Evolutionary conservation across 371 early-diverging fungal genomes (phyloP), one percentile per base, ranked within the genome.

Genomic region (Mucor velutinosus): DNA sequence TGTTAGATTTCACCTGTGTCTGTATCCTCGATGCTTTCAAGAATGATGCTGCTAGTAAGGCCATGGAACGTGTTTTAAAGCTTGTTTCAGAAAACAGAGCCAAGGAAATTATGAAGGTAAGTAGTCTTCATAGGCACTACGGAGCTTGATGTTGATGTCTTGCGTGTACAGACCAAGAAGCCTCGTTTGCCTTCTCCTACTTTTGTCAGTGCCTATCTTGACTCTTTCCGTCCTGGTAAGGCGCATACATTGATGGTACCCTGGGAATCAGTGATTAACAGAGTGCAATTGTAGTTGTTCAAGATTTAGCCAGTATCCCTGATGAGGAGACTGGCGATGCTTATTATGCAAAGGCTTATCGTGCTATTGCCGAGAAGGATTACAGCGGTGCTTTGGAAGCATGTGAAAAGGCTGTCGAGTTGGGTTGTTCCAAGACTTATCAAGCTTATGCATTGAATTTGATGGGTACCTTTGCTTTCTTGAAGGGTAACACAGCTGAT

Each of bases 11-110:
- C 67, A 96, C 96, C 14, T 92, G 93, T 7, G 89, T 93, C 14
- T 97, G 97, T 79, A 94, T 97, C 70, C 82, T 97, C 25, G 97
- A 97, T 64, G 93, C 93, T 56, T 97, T 97, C 86, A 92, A 90
- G 63, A 95, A 94, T 75, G 91, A 92, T 43, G 69, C 83, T 56
- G 91, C 94, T 23, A 87, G 94, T 19, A 80, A 86, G 60, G 85
- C 96, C 5, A 94, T 95, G 76, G 99, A 98, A 70, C 92, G 97
- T 51, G 84, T 95, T 65, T 80, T 97, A 71, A 94, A 94, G 83
- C 87, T 83, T 70, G 79, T 97, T 17, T 93, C 95, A 14, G 90
- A 89, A 67, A 79, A 73, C 23, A 88, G 90, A 73, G 92, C 97
- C 17, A 85, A 86, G 66, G 95, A 94, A 76, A 86, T 93, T 23